Conservation (phyloP, 2,329 filamentous ascomycete species). For the Didymella pinodella region DNA sequence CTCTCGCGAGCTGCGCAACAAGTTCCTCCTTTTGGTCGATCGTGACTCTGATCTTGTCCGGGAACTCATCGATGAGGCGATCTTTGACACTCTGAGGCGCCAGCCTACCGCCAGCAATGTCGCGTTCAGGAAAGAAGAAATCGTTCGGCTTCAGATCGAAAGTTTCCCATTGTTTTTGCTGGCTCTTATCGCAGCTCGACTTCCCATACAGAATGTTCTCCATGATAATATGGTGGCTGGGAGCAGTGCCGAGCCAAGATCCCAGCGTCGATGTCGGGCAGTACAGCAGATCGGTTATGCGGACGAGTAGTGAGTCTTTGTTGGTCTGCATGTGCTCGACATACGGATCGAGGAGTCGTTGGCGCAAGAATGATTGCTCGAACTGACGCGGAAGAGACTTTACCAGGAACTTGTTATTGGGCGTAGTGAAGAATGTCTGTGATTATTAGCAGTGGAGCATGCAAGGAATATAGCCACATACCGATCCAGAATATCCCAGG, state of each 20-base stretch:
- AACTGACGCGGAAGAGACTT: constrained; percentile 75
- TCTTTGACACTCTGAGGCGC: constrained; percentile 71
- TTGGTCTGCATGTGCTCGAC: constrained; percentile 68
- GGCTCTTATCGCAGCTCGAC: constrained; percentile 50
- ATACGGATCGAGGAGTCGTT: constrained; percentile 72
- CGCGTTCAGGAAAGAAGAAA: constrained; percentile 79
- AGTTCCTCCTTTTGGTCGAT: constrained; percentile 65
- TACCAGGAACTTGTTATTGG: constrained; percentile 71
- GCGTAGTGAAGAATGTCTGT: constrained; percentile 73
- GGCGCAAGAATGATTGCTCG: constrained; percentile 74
- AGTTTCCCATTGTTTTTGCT: constrained; percentile 67
- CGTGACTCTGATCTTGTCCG: constrained; percentile 69
- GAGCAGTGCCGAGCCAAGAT: constrained; percentile 65
- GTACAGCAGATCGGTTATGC: constrained; percentile 74
- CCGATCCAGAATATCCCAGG: constrained; percentile 76
- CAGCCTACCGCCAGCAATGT: constrained; percentile 70
- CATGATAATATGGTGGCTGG: constrained; percentile 79
- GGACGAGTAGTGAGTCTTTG: constrained; percentile 69
- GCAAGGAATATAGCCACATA: constrained; percentile 40
- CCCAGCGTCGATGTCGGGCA: constrained; percentile 66
- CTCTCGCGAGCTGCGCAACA: constrained; percentile 62
- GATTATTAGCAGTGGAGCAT: constrained; percentile 18
- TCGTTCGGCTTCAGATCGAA: constrained; percentile 78
- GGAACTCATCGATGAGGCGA: constrained; percentile 71
- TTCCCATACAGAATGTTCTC: constrained; percentile 75